Evolutionary conservation across 257 asterid species (phyloP).

Genomic region (Ilex aquifolium): DNA sequence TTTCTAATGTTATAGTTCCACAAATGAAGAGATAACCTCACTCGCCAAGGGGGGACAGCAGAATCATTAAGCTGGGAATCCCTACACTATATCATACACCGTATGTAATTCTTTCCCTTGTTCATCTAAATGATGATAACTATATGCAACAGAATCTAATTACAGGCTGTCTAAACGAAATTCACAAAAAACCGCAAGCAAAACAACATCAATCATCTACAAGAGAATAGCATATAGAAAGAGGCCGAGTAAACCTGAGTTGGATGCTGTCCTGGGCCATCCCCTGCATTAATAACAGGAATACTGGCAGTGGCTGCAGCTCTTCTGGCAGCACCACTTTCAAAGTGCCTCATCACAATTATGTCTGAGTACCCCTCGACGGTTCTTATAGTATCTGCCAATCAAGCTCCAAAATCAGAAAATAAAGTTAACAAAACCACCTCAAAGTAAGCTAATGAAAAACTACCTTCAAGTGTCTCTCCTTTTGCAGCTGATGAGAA

Average conservation of each 20-base stretch:
- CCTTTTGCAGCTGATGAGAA: conserved; percentile 97
- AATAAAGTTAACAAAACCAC: not conserved
- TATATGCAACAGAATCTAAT: not conserved
- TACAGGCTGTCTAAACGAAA: not conserved
- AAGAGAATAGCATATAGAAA: not conserved
- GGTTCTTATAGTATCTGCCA: conserved; percentile 76
- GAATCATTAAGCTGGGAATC: no score
- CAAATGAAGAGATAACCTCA: no score
- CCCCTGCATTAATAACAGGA: conserved; percentile 95
- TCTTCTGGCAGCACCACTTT: conserved; percentile 93
- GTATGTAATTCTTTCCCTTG: no score
- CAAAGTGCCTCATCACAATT: conserved; percentile 94
- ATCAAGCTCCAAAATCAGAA: conserved; percentile 9
- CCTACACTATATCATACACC: no score
- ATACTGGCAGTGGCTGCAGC: conserved; percentile 75
- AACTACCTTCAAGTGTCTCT: conserved; percentile 91
- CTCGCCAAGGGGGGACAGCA: no score
- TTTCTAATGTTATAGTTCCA: no score
- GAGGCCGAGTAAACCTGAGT: conserved; percentile 49
- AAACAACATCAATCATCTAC: not conserved
- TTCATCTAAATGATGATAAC: not conserved
- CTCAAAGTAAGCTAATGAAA: conserved; percentile 1
- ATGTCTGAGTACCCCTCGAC: conserved; percentile 91
- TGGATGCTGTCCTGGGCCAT: conserved; percentile 98
- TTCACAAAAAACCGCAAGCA: not conserved